Conservation (phyloP, 164 flowering plant genomes). For the Tinospora cordifolia region DNA sequence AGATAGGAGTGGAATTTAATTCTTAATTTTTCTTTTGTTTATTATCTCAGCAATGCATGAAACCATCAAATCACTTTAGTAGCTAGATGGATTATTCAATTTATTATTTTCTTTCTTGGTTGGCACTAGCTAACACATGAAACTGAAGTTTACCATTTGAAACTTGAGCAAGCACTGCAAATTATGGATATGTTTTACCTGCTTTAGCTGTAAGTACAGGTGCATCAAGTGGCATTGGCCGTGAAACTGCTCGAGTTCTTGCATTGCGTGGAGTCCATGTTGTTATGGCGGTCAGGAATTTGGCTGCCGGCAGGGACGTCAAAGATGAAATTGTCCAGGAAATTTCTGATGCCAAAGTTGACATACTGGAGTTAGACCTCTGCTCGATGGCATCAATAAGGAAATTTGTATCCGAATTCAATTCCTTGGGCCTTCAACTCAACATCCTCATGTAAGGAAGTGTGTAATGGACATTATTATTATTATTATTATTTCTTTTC, state of each 20-base stretch:
- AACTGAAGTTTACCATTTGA: no score
- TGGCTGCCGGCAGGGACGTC: slow-evolving; percentile 40
- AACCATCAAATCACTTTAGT: no score
- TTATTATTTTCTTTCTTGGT: no score
- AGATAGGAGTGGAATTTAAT: no score
- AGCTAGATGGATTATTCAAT: no score
- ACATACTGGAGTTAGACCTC: slow-evolving; percentile 76
- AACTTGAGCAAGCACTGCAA: neutral
- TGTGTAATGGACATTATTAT: neutral
- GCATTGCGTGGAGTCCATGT: slow-evolving; percentile 68
- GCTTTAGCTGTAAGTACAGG: slow-evolving; percentile 37
- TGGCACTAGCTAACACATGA: no score
- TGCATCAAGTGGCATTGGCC: slow-evolving; percentile 79
- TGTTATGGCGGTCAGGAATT: slow-evolving; percentile 65
- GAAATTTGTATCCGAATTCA: slow-evolving; percentile 56
- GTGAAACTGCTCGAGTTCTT: slow-evolving; percentile 67
- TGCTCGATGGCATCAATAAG: slow-evolving; percentile 59
- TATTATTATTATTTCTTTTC: neutral
- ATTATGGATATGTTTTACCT: neutral
- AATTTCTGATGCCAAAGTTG: slow-evolving; percentile 53
- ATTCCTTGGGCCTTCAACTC: slow-evolving; percentile 44
- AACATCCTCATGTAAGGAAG: slow-evolving; percentile 64
- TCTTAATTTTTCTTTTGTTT: no score
- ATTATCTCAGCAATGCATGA: no score
- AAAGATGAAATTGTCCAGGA: slow-evolving; percentile 50